Percentiles rank a stretch among this genome's conserved stretches.
These are phyloP conservation scores for Blakeslea trispora DNA, from an alignment of 371 early-diverging fungal genomes.

Conservation along the genomic window DNA sequence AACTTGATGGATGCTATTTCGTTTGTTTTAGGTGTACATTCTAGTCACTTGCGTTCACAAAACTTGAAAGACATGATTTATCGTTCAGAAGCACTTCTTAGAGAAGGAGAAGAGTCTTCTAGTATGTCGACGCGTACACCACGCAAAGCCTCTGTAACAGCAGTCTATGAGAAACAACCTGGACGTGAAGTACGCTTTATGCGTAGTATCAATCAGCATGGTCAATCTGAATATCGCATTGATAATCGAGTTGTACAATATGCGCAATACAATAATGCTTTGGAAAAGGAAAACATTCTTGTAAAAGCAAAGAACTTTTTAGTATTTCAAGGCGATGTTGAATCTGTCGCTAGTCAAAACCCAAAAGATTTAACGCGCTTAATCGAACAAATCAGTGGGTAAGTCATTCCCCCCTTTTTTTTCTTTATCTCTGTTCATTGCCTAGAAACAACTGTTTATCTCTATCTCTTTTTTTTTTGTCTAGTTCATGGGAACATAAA, in stretches of 20 bases:
- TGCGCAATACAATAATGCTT: slow-evolving; percentile 71
- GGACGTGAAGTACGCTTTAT: slow-evolving; percentile 62
- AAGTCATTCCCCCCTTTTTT: slow-evolving; percentile 18
- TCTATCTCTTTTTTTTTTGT: too few species aligned
- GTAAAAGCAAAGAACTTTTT: slow-evolving; percentile 97
- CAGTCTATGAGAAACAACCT: slow-evolving; percentile 71
- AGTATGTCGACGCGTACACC: slow-evolving; percentile 32
- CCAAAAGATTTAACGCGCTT: slow-evolving; percentile 92
- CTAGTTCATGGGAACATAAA: slow-evolving; percentile 88
- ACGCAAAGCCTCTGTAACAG: slow-evolving; percentile 74
- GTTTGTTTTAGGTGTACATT: slow-evolving; percentile 96
- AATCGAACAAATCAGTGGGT: slow-evolving; percentile 97
- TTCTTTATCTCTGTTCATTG: too few species aligned
- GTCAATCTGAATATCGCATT: slow-evolving; percentile 88
- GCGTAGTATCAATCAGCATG: slow-evolving; percentile 70
- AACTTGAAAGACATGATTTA: slow-evolving; percentile 92
- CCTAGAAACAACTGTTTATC: too few species aligned
- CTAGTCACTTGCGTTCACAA: slow-evolving; percentile 84
- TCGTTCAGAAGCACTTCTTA: slow-evolving; percentile 58
- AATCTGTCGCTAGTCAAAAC: slow-evolving; percentile 94
- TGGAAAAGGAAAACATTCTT: slow-evolving; percentile 91
- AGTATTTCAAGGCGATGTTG: slow-evolving; percentile 99
- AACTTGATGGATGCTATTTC: slow-evolving; percentile 99
- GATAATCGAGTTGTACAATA: slow-evolving; percentile 73
- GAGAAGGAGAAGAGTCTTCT: slow-evolving; percentile 24